These are phyloP conservation scores for Exidia glandulosa DNA, from an alignment of 768 basidiomycete genomes.

Conservation along the genomic window DNA sequence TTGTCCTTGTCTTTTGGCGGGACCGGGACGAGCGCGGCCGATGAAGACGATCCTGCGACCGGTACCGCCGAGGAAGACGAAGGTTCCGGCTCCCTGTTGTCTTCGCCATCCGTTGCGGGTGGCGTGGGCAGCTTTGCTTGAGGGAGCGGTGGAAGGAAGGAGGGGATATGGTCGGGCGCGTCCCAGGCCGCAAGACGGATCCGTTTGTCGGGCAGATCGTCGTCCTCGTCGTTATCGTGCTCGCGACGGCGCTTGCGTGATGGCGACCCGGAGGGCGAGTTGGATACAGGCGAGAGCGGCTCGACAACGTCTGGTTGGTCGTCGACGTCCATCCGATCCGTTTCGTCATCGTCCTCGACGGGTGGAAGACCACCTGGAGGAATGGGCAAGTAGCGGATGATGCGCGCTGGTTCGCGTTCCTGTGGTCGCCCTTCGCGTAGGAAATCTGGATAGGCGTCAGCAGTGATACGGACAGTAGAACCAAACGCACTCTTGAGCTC, in stretches of 20 bases:
- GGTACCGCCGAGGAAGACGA: too few relatives aligned
- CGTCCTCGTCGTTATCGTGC: slow-evolving; percentile 15
- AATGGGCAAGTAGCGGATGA: slow-evolving; percentile 31
- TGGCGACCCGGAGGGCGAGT: too few relatives aligned
- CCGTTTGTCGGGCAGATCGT: slow-evolving; percentile 48
- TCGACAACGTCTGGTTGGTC: too few relatives aligned
- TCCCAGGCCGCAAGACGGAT: slow-evolving; percentile 40
- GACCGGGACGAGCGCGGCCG: slow-evolving; percentile 1
- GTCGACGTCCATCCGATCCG: too few relatives aligned
- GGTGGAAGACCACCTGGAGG: slow-evolving; percentile 5
- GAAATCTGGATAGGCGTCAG: slow-evolving; percentile 31
- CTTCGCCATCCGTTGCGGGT: neutral
- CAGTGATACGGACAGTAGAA: slow-evolving; percentile 13
- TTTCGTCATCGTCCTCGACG: too few relatives aligned
- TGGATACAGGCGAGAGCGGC: slow-evolving; percentile 5
- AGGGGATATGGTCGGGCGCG: slow-evolving; percentile 52
- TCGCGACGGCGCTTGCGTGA: slow-evolving; percentile 7
- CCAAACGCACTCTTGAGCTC: slow-evolving; percentile 58
- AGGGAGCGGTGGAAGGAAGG: slow-evolving; percentile 62
- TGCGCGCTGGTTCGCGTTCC: slow-evolving; percentile 44
- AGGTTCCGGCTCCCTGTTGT: too few relatives aligned
- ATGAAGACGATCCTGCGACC: too few relatives aligned
- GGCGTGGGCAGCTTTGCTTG: slow-evolving; percentile 10
- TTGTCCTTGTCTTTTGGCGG: neutral
- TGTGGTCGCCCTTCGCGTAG: slow-evolving; percentile 46